phyloP scores from a whole-genome alignment of 1,284 basidiomycete species.

The Mycena sp. region DNA sequence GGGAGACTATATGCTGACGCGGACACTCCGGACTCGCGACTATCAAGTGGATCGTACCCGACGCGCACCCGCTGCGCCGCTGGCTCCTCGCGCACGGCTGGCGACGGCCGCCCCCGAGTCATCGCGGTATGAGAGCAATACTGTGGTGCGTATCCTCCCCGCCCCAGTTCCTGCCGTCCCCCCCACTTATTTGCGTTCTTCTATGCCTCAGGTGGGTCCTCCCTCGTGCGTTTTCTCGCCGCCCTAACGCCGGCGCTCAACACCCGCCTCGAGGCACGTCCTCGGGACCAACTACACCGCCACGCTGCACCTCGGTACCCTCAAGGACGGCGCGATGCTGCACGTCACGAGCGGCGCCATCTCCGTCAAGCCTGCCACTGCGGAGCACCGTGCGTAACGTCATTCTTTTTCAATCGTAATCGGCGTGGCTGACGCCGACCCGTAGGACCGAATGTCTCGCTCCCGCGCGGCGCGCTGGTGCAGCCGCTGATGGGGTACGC shows the following conservation, averaged over 20 bases:
- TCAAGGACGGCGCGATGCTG: no score
- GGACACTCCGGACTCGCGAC: neutral
- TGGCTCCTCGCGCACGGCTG: conserved; percentile 11
- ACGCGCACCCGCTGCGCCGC: conserved; percentile 10
- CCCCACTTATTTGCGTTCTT: no score
- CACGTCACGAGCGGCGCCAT: no score
- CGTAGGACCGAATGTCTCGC: neutral
- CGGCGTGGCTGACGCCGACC: no score
- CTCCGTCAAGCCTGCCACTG: neutral
- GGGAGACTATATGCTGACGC: no score
- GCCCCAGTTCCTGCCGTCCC: no score
- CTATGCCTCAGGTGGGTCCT: neutral
- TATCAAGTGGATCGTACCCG: neutral
- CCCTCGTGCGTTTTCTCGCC: neutral
- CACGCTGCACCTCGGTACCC: no score
- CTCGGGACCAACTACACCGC: no score
- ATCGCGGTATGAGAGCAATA: conserved; percentile 1
- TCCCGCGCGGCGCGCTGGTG: neutral
- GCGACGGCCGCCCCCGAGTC: conserved; percentile 1
- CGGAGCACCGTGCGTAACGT: neutral
- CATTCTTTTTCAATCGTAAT: no score
- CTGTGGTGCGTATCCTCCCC: no score
- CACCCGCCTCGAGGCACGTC: no score
- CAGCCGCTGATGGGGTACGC: conserved; percentile 8
- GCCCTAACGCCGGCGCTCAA: no score